Evolutionary conservation across 2,329 filamentous ascomycete species (phyloP).

Genomic region (Rosellinia necatrix): DNA sequence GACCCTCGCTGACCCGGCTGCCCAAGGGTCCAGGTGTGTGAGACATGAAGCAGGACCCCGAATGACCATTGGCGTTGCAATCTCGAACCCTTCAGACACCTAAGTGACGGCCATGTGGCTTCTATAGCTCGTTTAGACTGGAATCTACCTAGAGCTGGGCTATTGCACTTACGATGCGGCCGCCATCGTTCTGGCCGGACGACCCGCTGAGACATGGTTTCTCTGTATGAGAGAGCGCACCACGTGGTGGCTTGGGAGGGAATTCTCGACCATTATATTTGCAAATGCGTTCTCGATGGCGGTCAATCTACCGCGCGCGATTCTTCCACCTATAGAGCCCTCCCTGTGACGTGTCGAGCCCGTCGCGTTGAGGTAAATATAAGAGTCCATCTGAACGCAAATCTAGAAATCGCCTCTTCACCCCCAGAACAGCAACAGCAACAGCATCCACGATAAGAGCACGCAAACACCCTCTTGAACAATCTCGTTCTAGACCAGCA

Average conservation of each 20-base stretch:
- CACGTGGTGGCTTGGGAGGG: slow-evolving; percentile 22
- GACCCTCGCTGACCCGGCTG: neutral
- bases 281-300: slow-evolving; percentile 16
- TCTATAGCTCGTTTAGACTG: slow-evolving; percentile 4
- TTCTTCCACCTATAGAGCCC: neutral
- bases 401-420: neutral
- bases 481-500: neutral
- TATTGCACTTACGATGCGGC: slow-evolving; percentile 14
- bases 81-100: neutral
- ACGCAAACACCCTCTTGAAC: too few species aligned
- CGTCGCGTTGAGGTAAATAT: slow-evolving; percentile 10
- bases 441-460: neutral
- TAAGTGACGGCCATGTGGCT: neutral
- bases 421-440: slow-evolving; percentile 2
- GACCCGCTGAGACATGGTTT: slow-evolving; percentile 28
- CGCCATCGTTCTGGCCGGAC: slow-evolving; percentile 11
- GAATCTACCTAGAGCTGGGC: slow-evolving; percentile 11
- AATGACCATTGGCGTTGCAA: neutral
- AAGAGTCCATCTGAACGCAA: slow-evolving; percentile 5
- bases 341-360: neutral
- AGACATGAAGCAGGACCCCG: neutral
- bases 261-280: slow-evolving; percentile 33
- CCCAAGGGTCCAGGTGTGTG: neutral
- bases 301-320: neutral
- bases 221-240: neutral